These are phyloP conservation scores for Termitomyces bulborhizus DNA, from an alignment of 768 basidiomycete genomes.

Conservation along the genomic window DNA sequence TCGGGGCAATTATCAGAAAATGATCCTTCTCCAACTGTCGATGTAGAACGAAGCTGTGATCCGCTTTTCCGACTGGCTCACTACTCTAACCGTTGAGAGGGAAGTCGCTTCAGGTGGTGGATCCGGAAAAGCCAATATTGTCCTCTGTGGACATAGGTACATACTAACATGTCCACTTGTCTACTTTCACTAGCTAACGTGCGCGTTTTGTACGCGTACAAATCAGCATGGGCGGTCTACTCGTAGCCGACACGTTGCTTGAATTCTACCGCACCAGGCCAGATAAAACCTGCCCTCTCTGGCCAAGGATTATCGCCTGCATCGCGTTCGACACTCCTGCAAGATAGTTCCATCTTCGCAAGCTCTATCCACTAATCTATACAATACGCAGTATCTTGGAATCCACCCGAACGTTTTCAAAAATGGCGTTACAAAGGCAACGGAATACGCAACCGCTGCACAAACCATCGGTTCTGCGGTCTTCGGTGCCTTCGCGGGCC, in stretches of 20 bases:
- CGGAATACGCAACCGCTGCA: constrained; percentile 63
- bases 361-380: constrained; percentile 1
- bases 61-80: constrained; percentile 89
- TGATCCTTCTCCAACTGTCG: constrained; percentile 1
- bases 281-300: constrained; percentile 60
- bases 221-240: constrained; percentile 84
- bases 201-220: neutral
- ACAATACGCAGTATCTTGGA: constrained; percentile 67
- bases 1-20: neutral
- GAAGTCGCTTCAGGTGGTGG: constrained; percentile 75
- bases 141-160: constrained; percentile 87
- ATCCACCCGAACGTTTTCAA: constrained; percentile 84
- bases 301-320: constrained; percentile 85
- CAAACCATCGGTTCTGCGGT: constrained; percentile 56
- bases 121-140: constrained; percentile 74
- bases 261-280: constrained; percentile 67
- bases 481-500: constrained; percentile 48
- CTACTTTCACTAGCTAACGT: neutral
- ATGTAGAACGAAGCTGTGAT: constrained; percentile 72
- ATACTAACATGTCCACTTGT: constrained; percentile 8
- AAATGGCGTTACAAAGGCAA: constrained; percentile 70
- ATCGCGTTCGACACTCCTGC: constrained; percentile 91
- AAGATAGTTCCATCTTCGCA: constrained; percentile 18
- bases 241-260: constrained; percentile 78
- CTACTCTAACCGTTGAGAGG: constrained; percentile 77